phyloP scores from a whole-genome alignment of 2,329 filamentous ascomycete genomes.

The Fusarium floridanum region DNA sequence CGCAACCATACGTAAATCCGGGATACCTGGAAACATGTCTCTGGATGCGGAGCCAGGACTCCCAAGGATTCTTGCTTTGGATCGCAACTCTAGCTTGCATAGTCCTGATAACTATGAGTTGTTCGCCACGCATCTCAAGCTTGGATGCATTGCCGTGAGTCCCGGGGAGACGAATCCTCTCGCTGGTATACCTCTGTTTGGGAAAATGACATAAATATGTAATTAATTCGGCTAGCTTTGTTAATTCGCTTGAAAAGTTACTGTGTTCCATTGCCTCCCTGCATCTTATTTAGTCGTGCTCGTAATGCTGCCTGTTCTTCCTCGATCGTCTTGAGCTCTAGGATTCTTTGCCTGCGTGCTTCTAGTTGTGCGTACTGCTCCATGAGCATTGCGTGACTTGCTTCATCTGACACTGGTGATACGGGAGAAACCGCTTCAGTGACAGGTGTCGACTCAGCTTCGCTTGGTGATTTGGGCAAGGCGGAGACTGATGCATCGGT shows the following conservation, averaged over 20 bases:
- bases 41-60: neutral
- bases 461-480: neutral
- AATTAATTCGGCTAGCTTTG: neutral
- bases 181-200: neutral
- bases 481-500: neutral
- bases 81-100: slow-evolving; percentile 1
- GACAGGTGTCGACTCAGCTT: neutral
- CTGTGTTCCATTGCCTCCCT: neutral
- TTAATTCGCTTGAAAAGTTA: neutral
- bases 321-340: neutral
- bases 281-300: neutral
- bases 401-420: neutral
- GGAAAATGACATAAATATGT: neutral
- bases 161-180: neutral
- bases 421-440: neutral
- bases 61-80: neutral
- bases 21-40: neutral
- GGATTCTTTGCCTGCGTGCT: neutral
- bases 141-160: neutral
- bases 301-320: neutral
- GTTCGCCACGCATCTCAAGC: slow-evolving; percentile 2
- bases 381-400: neutral
- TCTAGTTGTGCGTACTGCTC: neutral
- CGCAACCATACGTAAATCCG: neutral
- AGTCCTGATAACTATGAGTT: slow-evolving; percentile 9